Evolutionary conservation across 179 eudicot species (phyloP), one percentile per base, ranked within the genome.

Genomic region (Beta corolliflora): DNA sequence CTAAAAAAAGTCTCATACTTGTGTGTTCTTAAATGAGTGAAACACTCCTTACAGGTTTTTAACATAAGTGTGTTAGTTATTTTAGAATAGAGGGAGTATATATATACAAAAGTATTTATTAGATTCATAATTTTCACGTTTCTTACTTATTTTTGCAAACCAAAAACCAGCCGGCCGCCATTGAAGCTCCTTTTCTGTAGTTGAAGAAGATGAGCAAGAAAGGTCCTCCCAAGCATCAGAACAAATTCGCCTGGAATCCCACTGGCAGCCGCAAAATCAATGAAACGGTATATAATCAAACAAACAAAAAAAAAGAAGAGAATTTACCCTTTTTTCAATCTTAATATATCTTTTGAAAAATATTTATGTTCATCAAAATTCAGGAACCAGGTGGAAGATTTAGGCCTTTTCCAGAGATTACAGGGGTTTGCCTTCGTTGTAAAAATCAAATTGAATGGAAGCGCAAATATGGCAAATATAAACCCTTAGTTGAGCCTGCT

Each of bases 361-460:
- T 52, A 16, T 72, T 25, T 61, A 1, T 50, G 9, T 64, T 16
- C 8, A 7, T 80, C 29, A 36, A 16, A 80, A 58, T 54, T 75
- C 87, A 94, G 97, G 99, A 95, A 86, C 91, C 91, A 41, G 98
- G 99, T 53, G 98, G 99, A 5, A 89, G 83, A 80, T 91, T 88
- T 81, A 85, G 95, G 78, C 98, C 99, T 1, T 80, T 80, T 0
- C 85, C 97, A 9, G 97, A 95, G 21, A 60, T 94, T 19, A 92
- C 93, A 0, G 99, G 99, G 64, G 98, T 95, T 7, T 95, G 99
- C 82, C 88, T 29, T 29, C 92, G 98, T 19, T 95, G 99, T 77
- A 92, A 80, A 76, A 97, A 91, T n/a, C 98, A 95, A 79, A 95
- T 95, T 73, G 99, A 92, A 77, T 95, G 99, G 99, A 95, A 95